These are phyloP conservation scores for Boletus rubroflammeus DNA, from an alignment of 768 basidiomycete species.

Conservation along the genomic window DNA sequence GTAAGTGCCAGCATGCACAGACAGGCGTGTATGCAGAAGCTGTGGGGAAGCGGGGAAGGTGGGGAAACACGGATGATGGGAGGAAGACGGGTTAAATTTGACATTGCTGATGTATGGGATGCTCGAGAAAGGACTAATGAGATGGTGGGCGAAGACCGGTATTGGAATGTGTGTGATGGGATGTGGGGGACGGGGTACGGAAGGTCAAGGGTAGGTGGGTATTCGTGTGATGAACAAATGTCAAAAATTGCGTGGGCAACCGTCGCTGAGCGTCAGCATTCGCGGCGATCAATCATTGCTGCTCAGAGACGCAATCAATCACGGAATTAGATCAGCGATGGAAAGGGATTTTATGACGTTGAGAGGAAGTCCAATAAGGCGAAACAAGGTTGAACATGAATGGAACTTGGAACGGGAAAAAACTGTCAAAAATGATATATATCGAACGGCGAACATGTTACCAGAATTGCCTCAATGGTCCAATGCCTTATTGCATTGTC, in stretches of 20 bases:
- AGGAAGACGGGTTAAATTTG: slow-evolving; percentile 6
- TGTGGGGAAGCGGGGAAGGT: slow-evolving; percentile 27
- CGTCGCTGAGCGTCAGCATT: not conserved
- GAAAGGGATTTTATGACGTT: not conserved
- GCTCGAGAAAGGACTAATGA: slow-evolving; percentile 5
- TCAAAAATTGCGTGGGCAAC: not conserved
- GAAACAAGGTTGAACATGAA: slow-evolving; percentile 2
- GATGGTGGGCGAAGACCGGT: not conserved
- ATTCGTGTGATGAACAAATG: not conserved
- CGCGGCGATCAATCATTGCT: not conserved
- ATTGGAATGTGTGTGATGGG: slow-evolving; percentile 3
- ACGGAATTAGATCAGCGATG: not conserved
- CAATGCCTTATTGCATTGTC: not conserved
- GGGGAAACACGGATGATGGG: slow-evolving; percentile 11
- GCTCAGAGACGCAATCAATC: not conserved
- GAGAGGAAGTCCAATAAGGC: not conserved
- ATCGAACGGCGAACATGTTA: slow-evolving; percentile 6
- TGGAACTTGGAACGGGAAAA: slow-evolving; percentile 13
- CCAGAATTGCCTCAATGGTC: slow-evolving; percentile 16
- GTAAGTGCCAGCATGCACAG: not conserved
- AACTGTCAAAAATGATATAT: slow-evolving; percentile 5
- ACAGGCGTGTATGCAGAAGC: slow-evolving; percentile 2
- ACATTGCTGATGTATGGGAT: not conserved
- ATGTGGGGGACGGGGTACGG: not conserved
- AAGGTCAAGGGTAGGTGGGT: not conserved